Evolutionary conservation across 192 early-diverging fungal species (phyloP), one percentile per base, ranked within the genome.

Genomic region (Coemansia interrupta): DNA sequence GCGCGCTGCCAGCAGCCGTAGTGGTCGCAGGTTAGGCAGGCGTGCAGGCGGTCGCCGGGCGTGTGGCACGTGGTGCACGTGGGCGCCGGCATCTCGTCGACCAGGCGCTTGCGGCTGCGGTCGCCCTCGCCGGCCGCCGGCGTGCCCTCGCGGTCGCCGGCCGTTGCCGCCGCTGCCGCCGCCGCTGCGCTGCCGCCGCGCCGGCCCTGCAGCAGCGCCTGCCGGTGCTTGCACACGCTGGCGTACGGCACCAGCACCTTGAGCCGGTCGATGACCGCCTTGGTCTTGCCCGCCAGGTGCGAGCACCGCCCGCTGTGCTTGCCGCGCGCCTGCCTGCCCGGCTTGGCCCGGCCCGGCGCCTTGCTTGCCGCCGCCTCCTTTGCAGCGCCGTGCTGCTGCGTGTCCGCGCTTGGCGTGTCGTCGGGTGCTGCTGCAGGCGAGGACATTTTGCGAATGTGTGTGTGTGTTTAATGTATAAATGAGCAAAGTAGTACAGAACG

Each of bases 1-100:
- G 36, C 60, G 15, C 64, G n/a, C 74, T 80, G 83, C 84, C 85
- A 87, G 72, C 94, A 96, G 3, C 88, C 92, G 24, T 90, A 74
- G 63, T 65, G 85, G 30, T 89, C 86, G 68, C 94, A 96, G 14
- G 51, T 41, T 19, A 96, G 70, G 58, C 94, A 96, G 5, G 81
- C 88, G 63, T 95, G 92, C 46, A 96, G 80, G 5, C 88, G 63
- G 68, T 81, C 80, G 20, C 77, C 58, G 3, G 81, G 61, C 15
- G 81, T 75, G n/a, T 83, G 73, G 56, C 87, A 89, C 5, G 70
- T 58, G 15, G 64, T 56, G 51, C 87, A 89, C 7, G 72, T 60
- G 1, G 86, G 85, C 28, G 77, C 68, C 11, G 86, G 85, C 61
- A 89, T 64, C 60, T 79, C 76, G 12, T 79, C 76, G 2, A 79